A percentile compares a stretch with the other conserved stretches of the same genome.
Conservation (phyloP, 2,329 filamentous ascomycete genomes). For the Westerdykella ornata region DNA sequence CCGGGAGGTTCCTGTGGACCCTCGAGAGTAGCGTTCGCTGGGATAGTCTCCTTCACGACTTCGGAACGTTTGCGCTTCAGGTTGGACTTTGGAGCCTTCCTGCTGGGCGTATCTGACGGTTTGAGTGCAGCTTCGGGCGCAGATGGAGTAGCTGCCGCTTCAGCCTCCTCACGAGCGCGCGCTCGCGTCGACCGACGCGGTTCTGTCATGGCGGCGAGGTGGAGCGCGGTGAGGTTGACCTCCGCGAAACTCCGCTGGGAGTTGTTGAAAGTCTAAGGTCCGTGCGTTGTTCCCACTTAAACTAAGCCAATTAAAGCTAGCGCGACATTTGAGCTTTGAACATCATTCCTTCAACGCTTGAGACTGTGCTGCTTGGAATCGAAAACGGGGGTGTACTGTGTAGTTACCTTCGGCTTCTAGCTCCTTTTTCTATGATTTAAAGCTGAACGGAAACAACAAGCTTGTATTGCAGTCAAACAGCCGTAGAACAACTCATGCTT, state of each 20-base stretch:
- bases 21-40: conserved; percentile 10
- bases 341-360: conserved; percentile 2
- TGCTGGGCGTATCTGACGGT: conserved; percentile 22
- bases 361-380: too few relatives aligned
- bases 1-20: conserved; percentile 16
- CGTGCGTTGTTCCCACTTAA: not conserved
- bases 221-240: not conserved
- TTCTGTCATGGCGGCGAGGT: conserved; percentile 25
- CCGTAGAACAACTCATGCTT: too few relatives aligned
- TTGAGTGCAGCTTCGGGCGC: conserved; percentile 17
- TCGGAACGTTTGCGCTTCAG: conserved; percentile 32
- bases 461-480: too few relatives aligned
- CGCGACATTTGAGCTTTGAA: too few relatives aligned
- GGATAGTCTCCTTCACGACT: conserved; percentile 17
- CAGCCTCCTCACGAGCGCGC: conserved; percentile 31
- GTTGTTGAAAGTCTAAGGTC: not conserved
- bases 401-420: too few relatives aligned
- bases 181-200: conserved; percentile 33
- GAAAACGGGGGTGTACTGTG: too few relatives aligned
- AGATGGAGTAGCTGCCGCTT: conserved; percentile 2
- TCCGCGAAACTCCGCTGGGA: too few relatives aligned
- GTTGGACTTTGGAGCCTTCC: conserved; percentile 18
- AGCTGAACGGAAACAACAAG: too few relatives aligned
- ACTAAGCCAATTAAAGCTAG: too few relatives aligned
- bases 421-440: too few relatives aligned